Base-by-base conservation (phyloP, 2,329 filamentous ascomycete species). In the Xylariaceae sp. region DNA sequence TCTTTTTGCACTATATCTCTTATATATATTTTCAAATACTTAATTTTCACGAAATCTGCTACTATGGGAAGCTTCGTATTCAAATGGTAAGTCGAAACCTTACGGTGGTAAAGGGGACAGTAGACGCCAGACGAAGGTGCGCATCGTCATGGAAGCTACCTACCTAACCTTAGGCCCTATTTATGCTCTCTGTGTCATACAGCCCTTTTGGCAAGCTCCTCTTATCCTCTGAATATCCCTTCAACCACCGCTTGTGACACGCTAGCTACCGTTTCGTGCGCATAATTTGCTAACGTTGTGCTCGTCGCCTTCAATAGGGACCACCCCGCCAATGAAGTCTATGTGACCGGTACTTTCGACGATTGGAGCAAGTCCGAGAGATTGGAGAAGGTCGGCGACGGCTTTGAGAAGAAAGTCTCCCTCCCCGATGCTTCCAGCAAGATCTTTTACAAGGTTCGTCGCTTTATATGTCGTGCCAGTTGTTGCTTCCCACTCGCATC, bases 291-390 rank as follows among this genome's bases (percentile, higher is more conserved):
- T 58, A 37, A 60, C 47, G 23, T 21, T 26, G 21, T 36, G 46
- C 49, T 44, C 43, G 20, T 46, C 29, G 43, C 43, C 29, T 57
- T 64, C 58, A 68, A 64, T 75, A 97, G 93, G 93, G 85, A 88
- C 70, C 87, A 94, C 72, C 79, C 85, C 65, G 92, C 89, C 70
- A 82, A 86, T 64, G 89, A 95, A 71, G 93, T 97, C 72, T 93
- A 88, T 74, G 94, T 97, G 65, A 97, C 93, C 33, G 94, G 94
- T 71, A 93, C 90, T 59, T 97, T 97, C 71, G 93, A 97, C 76
- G 83, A 91, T 77, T 99, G 94, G 94, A 82, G 83, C 63, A 93
- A 94, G 80, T 91, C 85, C 51, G 84, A 93, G 72, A 84, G 89
- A 77, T 82, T 99, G 53, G 86, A 92, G 41, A 91, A 91, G 76